Conservation (phyloP, 2,329 filamentous ascomycete species). For the Colletotrichum echinochloae region DNA sequence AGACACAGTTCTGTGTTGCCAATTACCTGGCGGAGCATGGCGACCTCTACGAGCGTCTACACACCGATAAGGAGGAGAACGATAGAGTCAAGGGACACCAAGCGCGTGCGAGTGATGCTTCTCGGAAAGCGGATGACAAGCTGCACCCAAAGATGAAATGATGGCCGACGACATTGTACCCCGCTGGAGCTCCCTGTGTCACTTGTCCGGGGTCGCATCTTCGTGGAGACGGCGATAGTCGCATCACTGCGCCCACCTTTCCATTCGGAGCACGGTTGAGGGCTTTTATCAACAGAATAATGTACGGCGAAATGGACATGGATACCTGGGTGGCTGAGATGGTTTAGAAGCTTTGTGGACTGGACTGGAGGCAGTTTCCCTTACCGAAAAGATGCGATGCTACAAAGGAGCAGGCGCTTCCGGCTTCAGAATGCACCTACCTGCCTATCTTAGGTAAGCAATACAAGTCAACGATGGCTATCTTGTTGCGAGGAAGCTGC, state of each 20-base stretch:
- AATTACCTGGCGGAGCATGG: neutral
- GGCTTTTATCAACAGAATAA: neutral
- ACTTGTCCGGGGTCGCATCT: too few relatives aligned
- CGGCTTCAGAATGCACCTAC: neutral
- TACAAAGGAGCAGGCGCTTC: neutral
- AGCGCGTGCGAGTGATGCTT: neutral
- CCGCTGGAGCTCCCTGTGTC: too few relatives aligned
- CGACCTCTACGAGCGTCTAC: conserved; percentile 9
- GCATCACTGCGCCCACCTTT: too few relatives aligned
- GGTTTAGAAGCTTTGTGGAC: too few relatives aligned
- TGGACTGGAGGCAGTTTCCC: too few relatives aligned
- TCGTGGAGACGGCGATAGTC: neutral
- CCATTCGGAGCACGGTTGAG: too few relatives aligned
- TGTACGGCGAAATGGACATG: too few relatives aligned
- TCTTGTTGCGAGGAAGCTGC: neutral
- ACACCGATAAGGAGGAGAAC: neutral
- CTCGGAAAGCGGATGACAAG: neutral
- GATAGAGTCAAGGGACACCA: neutral
- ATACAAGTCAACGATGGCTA: too few relatives aligned
- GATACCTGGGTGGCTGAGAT: neutral
- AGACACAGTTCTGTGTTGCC: neutral
- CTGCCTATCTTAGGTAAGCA: neutral
- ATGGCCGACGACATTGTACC: neutral
- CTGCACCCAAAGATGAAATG: neutral
- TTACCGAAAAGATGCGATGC: too few relatives aligned